A percentile compares a stretch with the other conserved stretches of the same genome.
These are phyloP conservation scores for Lipomyces lipofer DNA, from an alignment of 805 yeast species.

Conservation along the genomic window DNA sequence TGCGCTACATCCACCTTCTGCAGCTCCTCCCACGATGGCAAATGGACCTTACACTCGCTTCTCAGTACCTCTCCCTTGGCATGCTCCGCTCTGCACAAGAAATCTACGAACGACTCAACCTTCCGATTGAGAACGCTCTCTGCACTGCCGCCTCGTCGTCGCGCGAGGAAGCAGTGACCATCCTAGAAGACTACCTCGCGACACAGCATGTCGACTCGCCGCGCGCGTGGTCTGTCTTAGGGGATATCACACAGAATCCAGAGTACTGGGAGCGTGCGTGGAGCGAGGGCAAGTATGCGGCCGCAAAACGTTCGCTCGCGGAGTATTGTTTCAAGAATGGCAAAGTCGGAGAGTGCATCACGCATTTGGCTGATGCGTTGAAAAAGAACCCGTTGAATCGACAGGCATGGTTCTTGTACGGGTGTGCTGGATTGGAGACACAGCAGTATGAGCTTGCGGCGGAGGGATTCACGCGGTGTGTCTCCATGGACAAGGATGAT, in stretches of 20 bases:
- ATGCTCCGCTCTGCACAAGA: constrained; percentile 83
- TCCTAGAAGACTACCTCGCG: constrained; percentile 55
- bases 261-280: constrained; percentile 80
- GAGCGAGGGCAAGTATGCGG: constrained; percentile 77
- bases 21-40: constrained; percentile 83
- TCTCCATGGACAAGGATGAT: constrained; percentile 76
- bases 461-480: constrained; percentile 90
- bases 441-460: constrained; percentile 74
- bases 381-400: constrained; percentile 68
- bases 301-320: constrained; percentile 83
- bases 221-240: constrained; percentile 77
- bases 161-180: constrained; percentile 57
- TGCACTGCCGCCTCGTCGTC: constrained; percentile 82
- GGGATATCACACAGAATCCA: constrained; percentile 81
- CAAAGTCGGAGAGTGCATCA: constrained; percentile 57
- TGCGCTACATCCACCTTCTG: constrained; percentile 69
- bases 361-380: constrained; percentile 73
- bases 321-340: constrained; percentile 57
- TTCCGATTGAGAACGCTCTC: constrained; percentile 81
- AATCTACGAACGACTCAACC: constrained; percentile 74
- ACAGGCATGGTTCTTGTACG: constrained; percentile 90
- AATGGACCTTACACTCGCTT: constrained; percentile 80
- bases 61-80: constrained; percentile 81
- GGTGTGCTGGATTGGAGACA: constrained; percentile 81
- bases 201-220: constrained; percentile 67